These are phyloP conservation scores for Cicer chorassanicum DNA, from an alignment of 306 rosid genomes.

Conservation along the genomic window DNA sequence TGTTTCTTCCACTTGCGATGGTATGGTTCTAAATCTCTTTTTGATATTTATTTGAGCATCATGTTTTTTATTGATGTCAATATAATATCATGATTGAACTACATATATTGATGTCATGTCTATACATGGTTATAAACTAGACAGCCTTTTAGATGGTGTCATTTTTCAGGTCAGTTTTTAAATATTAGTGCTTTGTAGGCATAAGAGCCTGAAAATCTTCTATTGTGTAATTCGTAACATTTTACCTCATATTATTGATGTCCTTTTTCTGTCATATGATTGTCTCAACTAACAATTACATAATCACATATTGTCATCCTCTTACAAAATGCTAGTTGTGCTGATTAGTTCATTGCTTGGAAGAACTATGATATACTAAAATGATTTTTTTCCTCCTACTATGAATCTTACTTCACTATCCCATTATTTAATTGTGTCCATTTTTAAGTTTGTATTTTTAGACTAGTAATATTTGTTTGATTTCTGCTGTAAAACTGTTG, in stretches of 20 bases:
- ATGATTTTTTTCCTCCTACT: background rate
- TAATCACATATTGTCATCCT: background rate
- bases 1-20: slow-evolving; percentile 85
- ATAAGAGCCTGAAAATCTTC: slow-evolving; percentile 3
- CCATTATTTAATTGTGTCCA: background rate
- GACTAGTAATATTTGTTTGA: slow-evolving; percentile 14
- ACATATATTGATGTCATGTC: slow-evolving; percentile 6
- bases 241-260: background rate
- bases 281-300: slow-evolving; percentile 33
- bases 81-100: slow-evolving; percentile 43
- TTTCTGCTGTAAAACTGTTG: background rate
- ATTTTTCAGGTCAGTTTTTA: slow-evolving; percentile 9
- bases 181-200: slow-evolving; percentile 5
- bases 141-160: slow-evolving; percentile 4
- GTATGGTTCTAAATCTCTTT: slow-evolving; percentile 93
- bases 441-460: background rate
- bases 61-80: slow-evolving; percentile 48
- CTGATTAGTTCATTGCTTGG: background rate
- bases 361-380: background rate
- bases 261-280: slow-evolving; percentile 25
- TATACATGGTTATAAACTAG: slow-evolving; percentile 2
- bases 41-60: slow-evolving; percentile 64
- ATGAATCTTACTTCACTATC: background rate
- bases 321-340: slow-evolving; percentile 5
- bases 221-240: background rate